Evolutionary conservation across 331 rosid species (phyloP).

Genomic region (Quercus lobata): DNA sequence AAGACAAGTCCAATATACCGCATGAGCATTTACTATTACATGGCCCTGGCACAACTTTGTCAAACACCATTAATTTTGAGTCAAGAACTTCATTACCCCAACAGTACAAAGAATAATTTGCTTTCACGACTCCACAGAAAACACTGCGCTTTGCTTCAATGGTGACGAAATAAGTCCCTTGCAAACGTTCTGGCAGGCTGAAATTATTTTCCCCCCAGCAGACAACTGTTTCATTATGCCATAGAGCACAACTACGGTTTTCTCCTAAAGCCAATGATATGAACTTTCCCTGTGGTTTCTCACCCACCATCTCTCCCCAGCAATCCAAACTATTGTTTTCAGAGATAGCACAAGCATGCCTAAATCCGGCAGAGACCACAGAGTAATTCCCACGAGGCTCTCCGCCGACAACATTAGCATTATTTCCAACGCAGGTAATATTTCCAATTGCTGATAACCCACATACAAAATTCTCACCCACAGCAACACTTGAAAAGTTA

Average conservation of each 20-base stretch:
- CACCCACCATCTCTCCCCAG: slow-evolving; percentile 57
- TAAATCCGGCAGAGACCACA: slow-evolving; percentile 47
- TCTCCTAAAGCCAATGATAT: slow-evolving; percentile 70
- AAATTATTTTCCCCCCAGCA: slow-evolving; percentile 79
- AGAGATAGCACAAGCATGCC: slow-evolving; percentile 67
- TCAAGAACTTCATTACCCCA: slow-evolving; percentile 56
- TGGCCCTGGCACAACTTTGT: slow-evolving; percentile 66
- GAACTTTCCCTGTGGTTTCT: slow-evolving; percentile 45
- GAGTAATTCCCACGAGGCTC: slow-evolving; percentile 27
- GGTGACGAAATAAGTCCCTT: slow-evolving; percentile 26
- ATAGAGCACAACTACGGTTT: slow-evolving; percentile 58
- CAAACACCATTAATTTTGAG: slow-evolving; percentile 35
- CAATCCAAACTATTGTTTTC: slow-evolving; percentile 34
- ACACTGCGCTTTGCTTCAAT: slow-evolving; percentile 57
- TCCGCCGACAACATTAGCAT: neutral
- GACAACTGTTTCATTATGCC: slow-evolving; percentile 25
- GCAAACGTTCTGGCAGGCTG: slow-evolving; percentile 41
- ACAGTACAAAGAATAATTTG: slow-evolving; percentile 50
- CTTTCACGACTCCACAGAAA: slow-evolving; percentile 55
- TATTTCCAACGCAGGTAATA: slow-evolving; percentile 41
- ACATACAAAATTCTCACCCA: slow-evolving; percentile 67
- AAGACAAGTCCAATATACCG: slow-evolving; percentile 14
- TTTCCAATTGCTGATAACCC: slow-evolving; percentile 32
- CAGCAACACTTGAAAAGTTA: slow-evolving; percentile 45
- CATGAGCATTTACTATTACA: slow-evolving; percentile 51